phyloP scores from a whole-genome alignment of 1,284 basidiomycete species.

The Tylopilus sp. region DNA sequence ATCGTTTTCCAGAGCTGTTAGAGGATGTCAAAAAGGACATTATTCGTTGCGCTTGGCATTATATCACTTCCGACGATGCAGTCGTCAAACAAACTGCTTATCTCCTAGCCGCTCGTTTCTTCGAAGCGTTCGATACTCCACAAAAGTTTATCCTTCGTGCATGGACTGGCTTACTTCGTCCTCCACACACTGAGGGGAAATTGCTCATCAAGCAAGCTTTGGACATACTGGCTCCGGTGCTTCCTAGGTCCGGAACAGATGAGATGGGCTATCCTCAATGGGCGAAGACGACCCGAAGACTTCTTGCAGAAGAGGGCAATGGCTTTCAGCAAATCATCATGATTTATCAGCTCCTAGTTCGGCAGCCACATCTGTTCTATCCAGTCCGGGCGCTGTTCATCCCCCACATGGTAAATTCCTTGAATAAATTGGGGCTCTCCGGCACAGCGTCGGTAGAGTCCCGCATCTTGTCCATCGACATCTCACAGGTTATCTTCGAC shows the following conservation, averaged over 20 bases:
- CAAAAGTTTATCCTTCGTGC: slow-evolving; percentile 92
- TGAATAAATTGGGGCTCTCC: slow-evolving; percentile 83
- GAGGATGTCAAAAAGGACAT: slow-evolving; percentile 87
- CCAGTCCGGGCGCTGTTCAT: slow-evolving; percentile 90
- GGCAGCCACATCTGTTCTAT: slow-evolving; percentile 91
- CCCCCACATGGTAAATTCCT: slow-evolving; percentile 90
- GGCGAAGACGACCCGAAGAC: slow-evolving; percentile 84
- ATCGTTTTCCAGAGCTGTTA: slow-evolving; percentile 74
- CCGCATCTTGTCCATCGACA: slow-evolving; percentile 76
- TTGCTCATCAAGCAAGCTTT: slow-evolving; percentile 82
- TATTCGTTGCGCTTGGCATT: slow-evolving; percentile 93
- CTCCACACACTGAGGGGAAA: slow-evolving; percentile 78
- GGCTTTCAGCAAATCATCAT: slow-evolving; percentile 78
- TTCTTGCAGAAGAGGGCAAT: slow-evolving; percentile 87
- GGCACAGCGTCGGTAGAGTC: slow-evolving; percentile 75
- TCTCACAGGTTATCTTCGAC: slow-evolving; percentile 80
- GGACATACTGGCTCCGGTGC: slow-evolving; percentile 85
- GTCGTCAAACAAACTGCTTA: slow-evolving; percentile 95
- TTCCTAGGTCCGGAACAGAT: slow-evolving; percentile 55
- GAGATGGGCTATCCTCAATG: slow-evolving; percentile 74
- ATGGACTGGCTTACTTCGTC: slow-evolving; percentile 88
- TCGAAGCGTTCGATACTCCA: slow-evolving; percentile 86
- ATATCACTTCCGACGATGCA: slow-evolving; percentile 80
- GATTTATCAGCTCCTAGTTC: slow-evolving; percentile 90
- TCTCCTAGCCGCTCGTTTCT: slow-evolving; percentile 91